Evolutionary conservation across 2,329 filamentous ascomycete genomes (phyloP).

Genomic region (Corinectria fuckeliana): DNA sequence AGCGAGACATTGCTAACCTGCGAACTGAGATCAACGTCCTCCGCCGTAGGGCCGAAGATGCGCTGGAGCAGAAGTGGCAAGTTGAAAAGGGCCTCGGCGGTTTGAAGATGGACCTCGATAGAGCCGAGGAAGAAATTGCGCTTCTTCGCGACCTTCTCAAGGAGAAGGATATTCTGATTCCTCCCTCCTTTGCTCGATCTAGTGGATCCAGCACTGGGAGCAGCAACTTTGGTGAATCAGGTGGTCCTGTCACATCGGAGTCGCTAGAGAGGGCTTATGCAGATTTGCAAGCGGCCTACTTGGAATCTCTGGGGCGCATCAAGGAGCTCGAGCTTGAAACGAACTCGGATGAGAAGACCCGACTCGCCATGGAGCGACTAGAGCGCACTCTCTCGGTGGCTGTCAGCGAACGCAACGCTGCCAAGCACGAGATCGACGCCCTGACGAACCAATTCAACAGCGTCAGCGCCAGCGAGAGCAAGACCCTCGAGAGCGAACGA

Average conservation of each 20-base stretch:
- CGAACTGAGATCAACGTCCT: constrained; percentile 85
- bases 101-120: constrained; percentile 95
- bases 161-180: constrained; percentile 82
- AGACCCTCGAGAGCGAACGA: constrained; percentile 65
- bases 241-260: constrained; percentile 66
- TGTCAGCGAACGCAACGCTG: constrained; percentile 75
- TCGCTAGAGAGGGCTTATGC: constrained; percentile 77
- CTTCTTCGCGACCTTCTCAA: constrained; percentile 80
- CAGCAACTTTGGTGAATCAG: constrained; percentile 37
- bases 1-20: constrained; percentile 79
- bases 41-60: constrained; percentile 87
- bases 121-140: constrained; percentile 89
- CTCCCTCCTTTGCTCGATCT: constrained; percentile 61
- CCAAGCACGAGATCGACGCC: constrained; percentile 67
- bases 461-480: constrained; percentile 62
- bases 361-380: constrained; percentile 67
- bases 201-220: constrained; percentile 44
- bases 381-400: constrained; percentile 73
- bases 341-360: constrained; percentile 63
- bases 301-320: constrained; percentile 70
- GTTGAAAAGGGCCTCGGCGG: constrained; percentile 89
- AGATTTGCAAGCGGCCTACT: constrained; percentile 76
- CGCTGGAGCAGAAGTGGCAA: constrained; percentile 94
- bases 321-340: constrained; percentile 65
- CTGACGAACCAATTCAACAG: constrained; percentile 68